Conservation (phyloP, 306 rosid species). For the Medicago arabica region DNA sequence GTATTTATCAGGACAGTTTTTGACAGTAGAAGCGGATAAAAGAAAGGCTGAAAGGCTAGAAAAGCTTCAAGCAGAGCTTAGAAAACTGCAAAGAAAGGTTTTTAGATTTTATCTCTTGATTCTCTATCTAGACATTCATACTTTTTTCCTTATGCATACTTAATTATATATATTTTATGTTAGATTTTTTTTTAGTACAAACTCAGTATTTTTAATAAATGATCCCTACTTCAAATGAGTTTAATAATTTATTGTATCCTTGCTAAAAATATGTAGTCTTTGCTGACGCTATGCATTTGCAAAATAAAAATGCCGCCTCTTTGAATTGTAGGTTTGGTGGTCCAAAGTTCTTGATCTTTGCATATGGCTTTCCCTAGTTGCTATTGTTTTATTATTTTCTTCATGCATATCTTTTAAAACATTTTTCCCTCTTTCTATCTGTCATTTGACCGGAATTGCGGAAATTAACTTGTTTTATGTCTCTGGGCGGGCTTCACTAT, state of each 20-base stretch:
- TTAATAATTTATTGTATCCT: background rate
- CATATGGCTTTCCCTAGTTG: background rate
- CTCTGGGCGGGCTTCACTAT: background rate
- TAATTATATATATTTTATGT: background rate
- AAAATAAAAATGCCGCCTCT: background rate
- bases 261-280: background rate
- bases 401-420: background rate
- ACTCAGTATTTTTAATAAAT: background rate
- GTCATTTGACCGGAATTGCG: background rate
- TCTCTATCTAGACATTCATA: slow-evolving; percentile 17
- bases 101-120: slow-evolving; percentile 23
- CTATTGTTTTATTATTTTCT: no score
- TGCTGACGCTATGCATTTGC: background rate
- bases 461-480: background rate
- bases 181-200: background rate
- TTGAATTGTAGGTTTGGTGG: background rate
- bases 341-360: background rate
- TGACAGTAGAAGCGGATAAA: slow-evolving; percentile 59
- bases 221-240: background rate
- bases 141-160: slow-evolving; percentile 20
- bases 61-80: slow-evolving; percentile 55
- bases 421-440: background rate
- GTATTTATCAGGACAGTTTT: slow-evolving; percentile 66
- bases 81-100: slow-evolving; percentile 74
- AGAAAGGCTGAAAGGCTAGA: slow-evolving; percentile 56